Percentiles rank a stretch among this genome's conserved stretches.
Evolutionary conservation across 208 protist species (phyloP).

Genomic region (Trichomonas vaginalis): DNA sequence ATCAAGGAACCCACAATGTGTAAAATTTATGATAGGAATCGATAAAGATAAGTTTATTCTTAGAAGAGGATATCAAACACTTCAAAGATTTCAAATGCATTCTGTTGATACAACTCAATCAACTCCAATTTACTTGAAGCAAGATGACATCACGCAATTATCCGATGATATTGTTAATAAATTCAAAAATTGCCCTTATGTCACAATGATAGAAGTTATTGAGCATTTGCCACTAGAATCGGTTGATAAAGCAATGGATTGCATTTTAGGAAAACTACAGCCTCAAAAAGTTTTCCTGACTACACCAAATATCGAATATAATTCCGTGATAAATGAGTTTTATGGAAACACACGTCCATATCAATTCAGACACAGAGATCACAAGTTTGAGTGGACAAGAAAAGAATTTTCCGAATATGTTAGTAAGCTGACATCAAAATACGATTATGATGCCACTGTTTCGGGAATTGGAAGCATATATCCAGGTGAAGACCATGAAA

Average conservation of each 20-base stretch:
- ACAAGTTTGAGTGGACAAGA: background rate
- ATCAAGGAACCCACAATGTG: background rate
- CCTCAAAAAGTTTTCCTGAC: background rate
- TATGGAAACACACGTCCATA: background rate
- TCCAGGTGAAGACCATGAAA: background rate
- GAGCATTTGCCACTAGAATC: background rate
- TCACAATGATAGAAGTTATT: background rate
- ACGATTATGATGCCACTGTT: background rate
- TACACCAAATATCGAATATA: conserved; percentile 6
- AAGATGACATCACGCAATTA: background rate
- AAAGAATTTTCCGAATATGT: background rate
- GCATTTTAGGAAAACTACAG: background rate
- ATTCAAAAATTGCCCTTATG: background rate
- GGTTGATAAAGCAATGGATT: background rate
- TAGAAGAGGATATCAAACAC: background rate
- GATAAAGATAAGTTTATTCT: background rate
- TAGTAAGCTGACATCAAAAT: background rate
- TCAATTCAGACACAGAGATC: background rate
- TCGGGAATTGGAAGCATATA: background rate
- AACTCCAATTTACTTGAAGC: background rate
- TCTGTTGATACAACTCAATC: background rate
- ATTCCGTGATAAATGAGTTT: background rate
- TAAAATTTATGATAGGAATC: background rate
- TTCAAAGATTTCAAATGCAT: background rate
- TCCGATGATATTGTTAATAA: background rate